Evolutionary conservation across 805 yeast genomes (phyloP), one percentile per base, ranked within the genome.

Genomic region (Scheffersomyces lignosus): DNA sequence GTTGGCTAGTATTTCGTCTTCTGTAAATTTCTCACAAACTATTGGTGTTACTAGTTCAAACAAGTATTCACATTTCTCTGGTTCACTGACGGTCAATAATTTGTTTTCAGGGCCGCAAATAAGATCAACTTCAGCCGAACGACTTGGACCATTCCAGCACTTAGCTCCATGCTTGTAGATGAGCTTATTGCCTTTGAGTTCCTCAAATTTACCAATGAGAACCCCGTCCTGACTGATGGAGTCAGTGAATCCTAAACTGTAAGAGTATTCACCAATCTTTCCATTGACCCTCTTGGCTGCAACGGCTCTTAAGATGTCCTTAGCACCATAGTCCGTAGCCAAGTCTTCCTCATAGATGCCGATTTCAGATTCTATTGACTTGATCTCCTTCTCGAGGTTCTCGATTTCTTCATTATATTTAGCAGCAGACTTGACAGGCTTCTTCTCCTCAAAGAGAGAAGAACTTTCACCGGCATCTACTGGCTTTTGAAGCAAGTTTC

Each of bases 61-160:
- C 33, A 61, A 58, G 56, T 93, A 93, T 43, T 76, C 82, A 62
- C 99, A 93, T 56, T 83, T 87, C 47, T 90, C 95, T 2, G 93
- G 91, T 62, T 93, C 99, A 28, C 81, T 70, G 7, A 91, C 95
- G 3, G 78, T 58, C n/a, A 83, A 38, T 16, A 88, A 58, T 38
- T 71, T 66, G 31, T 74, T 66, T 3, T 66, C 60, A 2, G 70
- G 62, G 0, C 95, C 95, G 62, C 99, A 93, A 13, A 68, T 65
- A 37, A 90, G 54, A 15, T 67, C 66, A 1, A 87, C 81, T 7
- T 58, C 62, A 1, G 87, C 90, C 23, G 83, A 75, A 58, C 99
- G 78, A 18, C 66, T 58, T 4, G 97, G 97, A 0, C 99, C 99
- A 56, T 89, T 87, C 96, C 98, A 91, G 61, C 99, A 93, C 53